Base-by-base conservation (phyloP, 2,329 filamentous ascomycete species). In the Epichloe glyceriae region DNA sequence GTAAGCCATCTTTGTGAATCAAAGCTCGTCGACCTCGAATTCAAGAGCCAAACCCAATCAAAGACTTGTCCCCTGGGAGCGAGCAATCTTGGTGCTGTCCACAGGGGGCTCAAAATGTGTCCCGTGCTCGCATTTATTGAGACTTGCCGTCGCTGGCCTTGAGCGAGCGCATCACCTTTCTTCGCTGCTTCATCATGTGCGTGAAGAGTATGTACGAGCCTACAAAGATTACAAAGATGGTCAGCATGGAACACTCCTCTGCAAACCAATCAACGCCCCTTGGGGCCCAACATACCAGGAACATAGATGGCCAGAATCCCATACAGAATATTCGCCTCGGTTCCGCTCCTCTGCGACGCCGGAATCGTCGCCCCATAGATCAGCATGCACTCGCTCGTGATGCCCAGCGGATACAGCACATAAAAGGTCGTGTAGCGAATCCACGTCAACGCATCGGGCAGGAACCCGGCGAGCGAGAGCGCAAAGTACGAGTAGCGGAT, bases 401-500 rank as follows among this genome's bases (percentile, higher is more conserved):
- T 96, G 41, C 93, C 93, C 53, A 97, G 66, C 1, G 93, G 93
- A 69, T 98, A 98, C 20, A 98, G 78, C 38, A 96, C 71, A 61
- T 88, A 88, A 70, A 98, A 98, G 7, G 87, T 89, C 67, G 94
- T 95, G 70, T 96, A 90, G 60, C 89, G 76, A 67, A 94, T 72
- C 86, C 88, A 95, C 38, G 80, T 81, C 63, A 95, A 76, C 53
- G 75, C 71, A 0, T 61, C 64, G 0, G 89, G 87, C 33, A 85
- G 79, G 53, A 69, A 64, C 30, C 79, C 75, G 55, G 73, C 70
- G 34, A 93, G 77, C 59, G 80, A 82, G 60, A 89, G 75, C 37
- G 86, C 85, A 65, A 97, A 97, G 75, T 87, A 98, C 46, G 80
- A 79, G 76, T 98, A 98, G 50, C 93, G 84, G 60, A 96, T 85